Evolutionary conservation across 352 stramenopile species (phyloP).

Genomic region (Globisporangium heterothallicum): DNA sequence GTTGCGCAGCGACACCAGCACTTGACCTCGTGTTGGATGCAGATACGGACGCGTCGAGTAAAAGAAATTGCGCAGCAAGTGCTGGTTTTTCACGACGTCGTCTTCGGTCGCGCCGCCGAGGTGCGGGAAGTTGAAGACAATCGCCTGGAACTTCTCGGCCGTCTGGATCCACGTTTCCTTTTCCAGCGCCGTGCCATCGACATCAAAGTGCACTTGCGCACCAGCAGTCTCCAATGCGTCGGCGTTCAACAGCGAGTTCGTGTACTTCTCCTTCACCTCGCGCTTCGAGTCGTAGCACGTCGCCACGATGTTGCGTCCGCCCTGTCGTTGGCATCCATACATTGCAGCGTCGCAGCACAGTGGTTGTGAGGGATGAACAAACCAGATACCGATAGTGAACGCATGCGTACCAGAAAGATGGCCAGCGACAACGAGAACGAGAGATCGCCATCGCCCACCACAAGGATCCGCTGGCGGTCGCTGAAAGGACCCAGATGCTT

Average conservation of each 20-base stretch:
- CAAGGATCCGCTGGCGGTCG: slow-evolving; percentile 67
- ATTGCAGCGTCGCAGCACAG: not conserved
- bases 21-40: slow-evolving; percentile 52
- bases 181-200: slow-evolving; percentile 65
- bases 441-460: slow-evolving; percentile 84
- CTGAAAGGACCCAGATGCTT: slow-evolving; percentile 73
- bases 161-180: slow-evolving; percentile 43
- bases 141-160: slow-evolving; percentile 47
- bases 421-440: slow-evolving; percentile 76
- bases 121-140: slow-evolving; percentile 87
- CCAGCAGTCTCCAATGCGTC: slow-evolving; percentile 68
- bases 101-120: slow-evolving; percentile 76
- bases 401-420: slow-evolving; percentile 50
- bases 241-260: slow-evolving; percentile 55
- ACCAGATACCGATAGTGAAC: not conserved
- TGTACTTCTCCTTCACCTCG: slow-evolving; percentile 72
- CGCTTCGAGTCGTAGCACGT: slow-evolving; percentile 73
- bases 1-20: slow-evolving; percentile 69
- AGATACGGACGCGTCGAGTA: slow-evolving; percentile 54
- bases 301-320: slow-evolving; percentile 56
- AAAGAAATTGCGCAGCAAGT: slow-evolving; percentile 72
- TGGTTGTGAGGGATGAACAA: no score
- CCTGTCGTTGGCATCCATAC: slow-evolving; percentile 19
- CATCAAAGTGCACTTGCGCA: slow-evolving; percentile 51
- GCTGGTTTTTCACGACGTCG: slow-evolving; percentile 81